Conservation (phyloP, 1,139 yeast species). For the Suhomyces kunorum region DNA sequence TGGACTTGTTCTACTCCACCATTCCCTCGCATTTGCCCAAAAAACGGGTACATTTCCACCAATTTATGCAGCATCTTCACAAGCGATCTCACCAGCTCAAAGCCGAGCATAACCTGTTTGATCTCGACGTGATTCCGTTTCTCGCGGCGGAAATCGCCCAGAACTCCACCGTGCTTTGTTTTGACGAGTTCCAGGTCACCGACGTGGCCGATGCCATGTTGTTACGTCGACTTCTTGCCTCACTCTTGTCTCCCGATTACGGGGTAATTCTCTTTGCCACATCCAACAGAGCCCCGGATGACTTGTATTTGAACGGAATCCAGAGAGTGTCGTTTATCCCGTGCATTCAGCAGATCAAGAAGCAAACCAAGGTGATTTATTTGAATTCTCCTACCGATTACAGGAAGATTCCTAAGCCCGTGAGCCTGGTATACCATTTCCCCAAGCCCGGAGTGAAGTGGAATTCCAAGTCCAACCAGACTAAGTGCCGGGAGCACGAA, state of each 20-base stretch:
- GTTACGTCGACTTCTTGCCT: conserved; percentile 68
- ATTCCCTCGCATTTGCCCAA: conserved; percentile 77
- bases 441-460: conserved; percentile 68
- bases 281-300: conserved; percentile 93
- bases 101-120: conserved; percentile 53
- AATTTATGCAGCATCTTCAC: conserved; percentile 93
- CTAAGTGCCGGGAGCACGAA: conserved; percentile 64
- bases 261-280: conserved; percentile 92
- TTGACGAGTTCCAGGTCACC: conserved; percentile 94
- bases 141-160: conserved; percentile 83
- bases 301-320: conserved; percentile 86
- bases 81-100: conserved; percentile 81
- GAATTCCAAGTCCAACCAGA: conserved; percentile 50
- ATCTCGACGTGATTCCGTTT: conserved; percentile 79
- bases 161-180: conserved; percentile 76
- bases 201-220: conserved; percentile 99
- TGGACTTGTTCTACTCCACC: conserved; percentile 90
- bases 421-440: conserved; percentile 75
- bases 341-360: conserved; percentile 77
- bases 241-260: conserved; percentile 62
- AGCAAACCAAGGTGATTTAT: conserved; percentile 72
- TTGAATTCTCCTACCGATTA: conserved; percentile 92
- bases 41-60: conserved; percentile 87
- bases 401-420: conserved; percentile 82
- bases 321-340: conserved; percentile 91